phyloP scores from a whole-genome alignment of 352 stramenopile species.

The Globisporangium apiculatum region DNA sequence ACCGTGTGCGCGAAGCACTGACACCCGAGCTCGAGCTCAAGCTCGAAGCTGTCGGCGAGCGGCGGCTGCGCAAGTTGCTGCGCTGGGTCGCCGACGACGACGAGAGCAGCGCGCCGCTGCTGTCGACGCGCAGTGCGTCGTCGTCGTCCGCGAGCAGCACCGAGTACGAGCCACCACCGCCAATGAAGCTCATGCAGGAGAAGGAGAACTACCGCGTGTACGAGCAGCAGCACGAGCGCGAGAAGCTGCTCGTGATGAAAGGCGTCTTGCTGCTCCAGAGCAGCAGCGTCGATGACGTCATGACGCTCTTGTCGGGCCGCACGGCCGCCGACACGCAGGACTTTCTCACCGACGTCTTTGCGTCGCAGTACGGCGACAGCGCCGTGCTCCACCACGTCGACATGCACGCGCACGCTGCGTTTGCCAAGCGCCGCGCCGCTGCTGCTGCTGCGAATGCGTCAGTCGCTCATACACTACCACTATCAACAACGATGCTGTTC shows the following conservation, averaged over 20 bases:
- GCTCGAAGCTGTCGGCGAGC: conserved; percentile 39
- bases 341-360: conserved; percentile 52
- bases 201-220: conserved; percentile 78
- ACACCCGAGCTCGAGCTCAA: conserved; percentile 27
- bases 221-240: conserved; percentile 45
- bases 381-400: conserved; percentile 48
- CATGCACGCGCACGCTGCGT: conserved; percentile 10
- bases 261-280: conserved; percentile 58
- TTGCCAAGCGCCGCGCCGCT: conserved; percentile 5
- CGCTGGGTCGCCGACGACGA: conserved; percentile 62
- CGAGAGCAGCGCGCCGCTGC: conserved; percentile 16
- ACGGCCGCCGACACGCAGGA: conserved; percentile 34
- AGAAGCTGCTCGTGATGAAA: conserved; percentile 62
- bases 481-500: conserved; percentile 28
- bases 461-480: conserved; percentile 4
- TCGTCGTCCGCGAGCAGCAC: conserved; percentile 16
- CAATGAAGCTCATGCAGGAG: conserved; percentile 40
- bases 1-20: conserved; percentile 42
- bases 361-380: conserved; percentile 44
- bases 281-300: conserved; percentile 61
- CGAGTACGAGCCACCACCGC: background rate
- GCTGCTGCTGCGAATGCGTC: background rate
- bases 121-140: conserved; percentile 15
- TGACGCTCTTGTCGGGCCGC: conserved; percentile 49
- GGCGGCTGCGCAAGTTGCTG: conserved; percentile 53